Evolutionary conservation across 768 basidiomycete species (phyloP).

Genomic region (Vararia minispora): DNA sequence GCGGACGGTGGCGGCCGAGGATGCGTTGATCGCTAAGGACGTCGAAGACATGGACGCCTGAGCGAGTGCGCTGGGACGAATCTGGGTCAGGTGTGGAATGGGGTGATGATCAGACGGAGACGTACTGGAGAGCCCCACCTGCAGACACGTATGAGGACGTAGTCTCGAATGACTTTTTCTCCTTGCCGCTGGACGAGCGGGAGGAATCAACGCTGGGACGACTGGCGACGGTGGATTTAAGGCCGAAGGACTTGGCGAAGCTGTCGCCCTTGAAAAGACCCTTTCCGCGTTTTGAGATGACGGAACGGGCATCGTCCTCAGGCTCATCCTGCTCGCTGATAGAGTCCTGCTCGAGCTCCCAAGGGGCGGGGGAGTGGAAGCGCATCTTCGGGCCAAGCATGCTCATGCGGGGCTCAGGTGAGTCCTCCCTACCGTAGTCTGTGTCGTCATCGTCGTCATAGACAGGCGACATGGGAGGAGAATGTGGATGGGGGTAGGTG

Average conservation of each 20-base stretch:
- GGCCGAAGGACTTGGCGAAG: conserved; percentile 34
- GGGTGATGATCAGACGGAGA: conserved; percentile 11
- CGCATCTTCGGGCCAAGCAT: conserved; percentile 76
- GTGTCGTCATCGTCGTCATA: conserved; percentile 20
- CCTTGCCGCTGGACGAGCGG: conserved; percentile 33
- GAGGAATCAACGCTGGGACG: conserved; percentile 60
- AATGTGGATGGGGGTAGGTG: conserved; percentile 13
- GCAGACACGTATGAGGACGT: conserved; percentile 38
- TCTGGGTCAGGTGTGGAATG: conserved; percentile 4
- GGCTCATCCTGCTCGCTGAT: conserved; percentile 37
- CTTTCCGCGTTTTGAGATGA: conserved; percentile 18
- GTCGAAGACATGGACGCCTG: conserved; percentile 51
- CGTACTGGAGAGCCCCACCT: conserved; percentile 51
- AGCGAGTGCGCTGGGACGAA: conserved; percentile 36
- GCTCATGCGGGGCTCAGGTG: conserved; percentile 45
- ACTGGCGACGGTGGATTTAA: conserved; percentile 21
- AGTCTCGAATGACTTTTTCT: conserved; percentile 51
- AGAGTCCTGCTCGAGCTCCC: conserved; percentile 53
- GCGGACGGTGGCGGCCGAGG: conserved; percentile 23
- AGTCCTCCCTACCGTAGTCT: conserved; percentile 35
- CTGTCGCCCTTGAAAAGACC: conserved; percentile 23
- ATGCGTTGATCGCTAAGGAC: conserved; percentile 30
- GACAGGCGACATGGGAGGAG: conserved; percentile 5
- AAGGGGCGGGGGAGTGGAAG: conserved; percentile 72
- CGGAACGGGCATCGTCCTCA: conserved; percentile 25